These are phyloP conservation scores for Fusarium sp. DNA, from an alignment of 2,329 filamentous ascomycete species.

Conservation along the genomic window DNA sequence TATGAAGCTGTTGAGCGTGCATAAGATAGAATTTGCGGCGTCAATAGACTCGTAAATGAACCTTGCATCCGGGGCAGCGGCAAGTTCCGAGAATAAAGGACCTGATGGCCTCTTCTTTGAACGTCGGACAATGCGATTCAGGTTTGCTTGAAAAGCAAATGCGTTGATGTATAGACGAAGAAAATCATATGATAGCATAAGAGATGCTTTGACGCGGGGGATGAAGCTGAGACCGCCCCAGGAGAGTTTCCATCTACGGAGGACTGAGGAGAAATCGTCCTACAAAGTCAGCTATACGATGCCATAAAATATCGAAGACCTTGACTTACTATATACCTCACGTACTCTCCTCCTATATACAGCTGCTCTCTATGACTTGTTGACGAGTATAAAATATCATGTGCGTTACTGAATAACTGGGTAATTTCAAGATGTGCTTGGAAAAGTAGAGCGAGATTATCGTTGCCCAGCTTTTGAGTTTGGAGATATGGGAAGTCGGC, in stretches of 20 bases:
- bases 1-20: conserved; percentile 67
- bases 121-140: conserved; percentile 55
- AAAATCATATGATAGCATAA: conserved; percentile 78
- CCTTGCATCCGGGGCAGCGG: conserved; percentile 68
- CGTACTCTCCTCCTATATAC: conserved; percentile 76
- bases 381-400: conserved; percentile 77
- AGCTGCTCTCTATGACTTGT: conserved; percentile 74
- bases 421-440: conserved; percentile 77
- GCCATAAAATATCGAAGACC: no score
- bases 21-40: conserved; percentile 69
- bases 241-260: conserved; percentile 75
- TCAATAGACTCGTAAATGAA: conserved; percentile 74
- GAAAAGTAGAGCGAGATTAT: conserved; percentile 74
- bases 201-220: conserved; percentile 70
- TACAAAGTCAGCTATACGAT: conserved; percentile 4
- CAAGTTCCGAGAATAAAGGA: conserved; percentile 62
- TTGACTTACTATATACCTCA: conserved; percentile 68
- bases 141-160: conserved; percentile 78
- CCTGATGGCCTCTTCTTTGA: conserved; percentile 46
- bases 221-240: conserved; percentile 75
- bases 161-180: conserved; percentile 78
- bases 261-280: conserved; percentile 75
- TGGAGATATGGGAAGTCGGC: conserved; percentile 75
- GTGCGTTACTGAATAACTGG: conserved; percentile 77
- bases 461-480: conserved; percentile 65